phyloP scores from a whole-genome alignment of 495 filamentous ascomycete species.

The Lichina pygmaea region DNA sequence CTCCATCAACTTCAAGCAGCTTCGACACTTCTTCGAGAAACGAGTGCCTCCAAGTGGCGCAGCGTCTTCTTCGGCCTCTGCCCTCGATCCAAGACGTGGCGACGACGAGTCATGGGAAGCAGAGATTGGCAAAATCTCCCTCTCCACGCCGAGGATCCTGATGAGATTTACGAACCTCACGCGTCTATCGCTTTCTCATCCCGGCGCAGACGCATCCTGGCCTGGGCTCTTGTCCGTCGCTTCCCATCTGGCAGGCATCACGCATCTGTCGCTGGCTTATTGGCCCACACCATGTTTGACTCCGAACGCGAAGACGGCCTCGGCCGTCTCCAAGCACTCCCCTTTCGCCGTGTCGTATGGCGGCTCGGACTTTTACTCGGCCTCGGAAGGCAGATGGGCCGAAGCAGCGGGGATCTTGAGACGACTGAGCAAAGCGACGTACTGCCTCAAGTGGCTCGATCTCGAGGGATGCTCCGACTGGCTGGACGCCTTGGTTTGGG shows the following conservation, averaged over 20 bases:
- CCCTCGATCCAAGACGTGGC: neutral
- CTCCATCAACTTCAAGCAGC: constrained; percentile 28
- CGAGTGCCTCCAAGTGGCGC: neutral
- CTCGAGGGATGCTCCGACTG: constrained; percentile 54
- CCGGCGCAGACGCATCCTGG: constrained; percentile 29
- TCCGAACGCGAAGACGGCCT: constrained; percentile 10
- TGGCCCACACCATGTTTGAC: constrained; percentile 54
- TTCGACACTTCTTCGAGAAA: constrained; percentile 23
- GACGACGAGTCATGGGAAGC: too few relatives aligned
- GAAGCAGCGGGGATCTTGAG: constrained; percentile 43
- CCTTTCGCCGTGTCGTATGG: constrained; percentile 14
- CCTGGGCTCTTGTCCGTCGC: constrained; percentile 34
- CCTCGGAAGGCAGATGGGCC: constrained; percentile 21
- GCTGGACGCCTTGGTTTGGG: constrained; percentile 30
- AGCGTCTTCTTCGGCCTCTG: neutral
- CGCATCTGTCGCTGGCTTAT: constrained; percentile 51
- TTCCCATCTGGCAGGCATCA: constrained; percentile 31
- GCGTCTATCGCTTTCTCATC: constrained; percentile 26
- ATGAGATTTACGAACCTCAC: constrained; percentile 21
- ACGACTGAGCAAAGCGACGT: constrained; percentile 35
- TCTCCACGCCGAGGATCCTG: constrained; percentile 6
- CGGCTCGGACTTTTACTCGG: too few relatives aligned
- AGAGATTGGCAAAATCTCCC: neutral
- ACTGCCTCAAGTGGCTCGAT: constrained; percentile 54
- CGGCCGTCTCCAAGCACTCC: constrained; percentile 19